Evolutionary conservation across 495 filamentous ascomycete genomes (phyloP), one percentile per base, ranked within the genome.

Genomic region (Penicillium ucsense): DNA sequence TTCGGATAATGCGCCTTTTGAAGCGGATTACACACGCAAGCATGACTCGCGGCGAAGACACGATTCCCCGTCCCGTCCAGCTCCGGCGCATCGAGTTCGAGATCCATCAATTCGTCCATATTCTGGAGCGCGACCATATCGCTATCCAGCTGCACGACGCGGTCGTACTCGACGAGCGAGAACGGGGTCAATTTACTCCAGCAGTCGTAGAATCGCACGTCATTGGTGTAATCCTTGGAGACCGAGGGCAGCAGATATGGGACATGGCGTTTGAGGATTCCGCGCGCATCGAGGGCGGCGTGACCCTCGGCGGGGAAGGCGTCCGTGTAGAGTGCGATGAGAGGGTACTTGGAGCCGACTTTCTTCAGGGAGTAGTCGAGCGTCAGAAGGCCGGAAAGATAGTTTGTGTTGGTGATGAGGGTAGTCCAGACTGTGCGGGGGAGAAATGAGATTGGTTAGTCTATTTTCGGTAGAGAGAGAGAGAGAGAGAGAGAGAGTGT

Each of bases 101-200:
- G 30, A 4, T 85, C 80, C 85, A 91, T 90, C 43, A 94, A 65
- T 63, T 89, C 87, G 57, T 94, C 88, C 84, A 94, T 91, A 59
- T 89, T 89, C 47, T 71, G 66, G 43, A 79, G 66, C 4, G 86
- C 77, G 20, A 91, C 55, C 88, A 91, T 94, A 63, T 94, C 88
- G 54, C 81, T 81, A 63, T 94, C 88, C n/a, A 94, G 74, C 60
- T 83, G 80, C 11, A 89, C 79, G 20, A 94, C 74, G 9, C 86
- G 73, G 4, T 83, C 76, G 64, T 86, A 91, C 52, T 85, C 77
- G 8, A 66, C 64, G 6, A 91, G 71, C 8, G 77, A 77, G 58
- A 91, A 94, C 2, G 81, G 77, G 10, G 79, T 79, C n/a, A 94
- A 74, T 65, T 94, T 94, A 61, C 72, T 83, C 86, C 87, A 94